These are phyloP conservation scores for Talaromyces funiculosus DNA, from an alignment of 2,329 filamentous ascomycete species.

Conservation along the genomic window DNA sequence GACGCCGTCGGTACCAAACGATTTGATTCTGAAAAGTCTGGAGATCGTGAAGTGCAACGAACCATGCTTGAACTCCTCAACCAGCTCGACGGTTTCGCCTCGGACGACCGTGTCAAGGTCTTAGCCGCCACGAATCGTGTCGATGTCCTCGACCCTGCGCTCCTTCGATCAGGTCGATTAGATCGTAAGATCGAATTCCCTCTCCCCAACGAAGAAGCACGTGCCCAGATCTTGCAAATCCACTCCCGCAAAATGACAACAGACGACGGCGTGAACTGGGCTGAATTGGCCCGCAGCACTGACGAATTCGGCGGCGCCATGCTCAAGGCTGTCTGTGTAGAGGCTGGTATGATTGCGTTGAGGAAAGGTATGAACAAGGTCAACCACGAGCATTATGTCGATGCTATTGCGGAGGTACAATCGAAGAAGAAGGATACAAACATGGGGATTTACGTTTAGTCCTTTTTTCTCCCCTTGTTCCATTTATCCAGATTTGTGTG, in stretches of 20 bases:
- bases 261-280: constrained; percentile 89
- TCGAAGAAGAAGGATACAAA: constrained; percentile 79
- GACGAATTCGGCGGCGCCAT: constrained; percentile 98
- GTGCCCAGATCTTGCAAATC: constrained; percentile 94
- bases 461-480: neutral
- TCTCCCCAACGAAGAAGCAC: constrained; percentile 92
- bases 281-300: constrained; percentile 88
- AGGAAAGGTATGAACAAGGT: constrained; percentile 94
- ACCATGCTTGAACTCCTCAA: constrained; percentile 99
- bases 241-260: constrained; percentile 98
- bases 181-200: constrained; percentile 99
- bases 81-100: constrained; percentile 96
- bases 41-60: constrained; percentile 94
- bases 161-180: constrained; percentile 84
- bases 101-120: constrained; percentile 94
- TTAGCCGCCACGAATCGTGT: constrained; percentile 91
- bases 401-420: constrained; percentile 91
- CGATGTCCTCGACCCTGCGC: constrained; percentile 84
- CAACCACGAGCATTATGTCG: constrained; percentile 95
- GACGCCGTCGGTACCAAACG: constrained; percentile 98
- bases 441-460: constrained; percentile 41
- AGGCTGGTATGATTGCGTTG: constrained; percentile 98
- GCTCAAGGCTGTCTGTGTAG: constrained; percentile 96
- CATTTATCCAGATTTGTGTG: neutral
- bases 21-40: constrained; percentile 97